phyloP scores from a whole-genome alignment of 2,329 filamentous ascomycete species.

The Talaromyces marneffei region DNA sequence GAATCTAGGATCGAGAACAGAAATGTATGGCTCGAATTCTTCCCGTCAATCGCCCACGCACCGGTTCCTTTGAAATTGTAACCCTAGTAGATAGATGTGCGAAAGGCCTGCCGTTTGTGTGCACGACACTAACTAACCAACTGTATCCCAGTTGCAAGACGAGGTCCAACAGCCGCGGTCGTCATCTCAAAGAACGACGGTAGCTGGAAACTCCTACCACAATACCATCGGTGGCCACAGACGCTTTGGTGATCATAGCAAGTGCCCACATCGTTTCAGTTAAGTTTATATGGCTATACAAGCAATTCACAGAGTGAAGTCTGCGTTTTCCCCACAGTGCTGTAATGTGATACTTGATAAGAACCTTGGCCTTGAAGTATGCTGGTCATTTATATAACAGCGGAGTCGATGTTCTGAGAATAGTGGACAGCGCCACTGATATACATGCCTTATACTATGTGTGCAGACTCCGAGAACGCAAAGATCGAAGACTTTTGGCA shows the following conservation, averaged over 20 bases:
- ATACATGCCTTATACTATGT: background rate
- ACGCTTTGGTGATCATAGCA: slow-evolving; percentile 36
- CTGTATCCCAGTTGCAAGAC: slow-evolving; percentile 29
- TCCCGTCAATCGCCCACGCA: slow-evolving; percentile 10
- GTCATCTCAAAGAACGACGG: slow-evolving; percentile 23
- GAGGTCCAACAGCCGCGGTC: slow-evolving; percentile 25
- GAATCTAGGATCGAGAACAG: background rate
- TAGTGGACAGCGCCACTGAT: background rate
- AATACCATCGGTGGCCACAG: slow-evolving; percentile 29
- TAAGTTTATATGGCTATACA: slow-evolving; percentile 27
- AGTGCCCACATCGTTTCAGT: slow-evolving; percentile 34
- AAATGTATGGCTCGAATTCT: background rate
- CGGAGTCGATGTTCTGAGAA: background rate
- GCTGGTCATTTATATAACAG: background rate
- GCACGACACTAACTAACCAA: slow-evolving; percentile 29
- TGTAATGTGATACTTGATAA: background rate
- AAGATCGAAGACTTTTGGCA: background rate
- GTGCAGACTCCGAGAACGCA: background rate
- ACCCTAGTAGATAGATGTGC: slow-evolving; percentile 6
- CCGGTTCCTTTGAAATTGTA: background rate
- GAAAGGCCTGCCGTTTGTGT: slow-evolving; percentile 27
- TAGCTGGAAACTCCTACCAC: slow-evolving; percentile 27
- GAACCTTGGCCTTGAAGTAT: background rate
- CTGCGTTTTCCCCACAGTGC: background rate
- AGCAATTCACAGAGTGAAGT: slow-evolving; percentile 1